These are phyloP conservation scores for Xylogone sp. DNA, from an alignment of 2,329 filamentous ascomycete genomes.

Conservation along the genomic window DNA sequence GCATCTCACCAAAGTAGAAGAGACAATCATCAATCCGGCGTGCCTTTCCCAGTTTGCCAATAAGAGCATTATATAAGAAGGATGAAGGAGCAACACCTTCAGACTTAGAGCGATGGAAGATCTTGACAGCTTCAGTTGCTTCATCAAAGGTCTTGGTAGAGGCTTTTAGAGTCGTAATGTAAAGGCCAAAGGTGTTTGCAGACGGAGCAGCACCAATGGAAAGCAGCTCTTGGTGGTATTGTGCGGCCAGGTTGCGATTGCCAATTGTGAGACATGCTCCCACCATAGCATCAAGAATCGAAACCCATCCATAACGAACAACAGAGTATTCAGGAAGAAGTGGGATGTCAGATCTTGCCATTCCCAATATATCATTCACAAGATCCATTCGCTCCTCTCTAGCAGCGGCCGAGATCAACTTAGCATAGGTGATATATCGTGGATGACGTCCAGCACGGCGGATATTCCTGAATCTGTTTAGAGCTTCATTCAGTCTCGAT, in stretches of 20 bases:
- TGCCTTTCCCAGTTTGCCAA: conserved; percentile 96
- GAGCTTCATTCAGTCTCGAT: conserved; percentile 72
- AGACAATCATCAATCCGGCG: conserved; percentile 97
- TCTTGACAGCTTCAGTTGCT: conserved; percentile 92
- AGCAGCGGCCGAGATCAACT: conserved; percentile 86
- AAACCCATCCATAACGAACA: conserved; percentile 93
- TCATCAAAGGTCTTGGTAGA: conserved; percentile 97
- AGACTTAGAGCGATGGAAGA: conserved; percentile 88
- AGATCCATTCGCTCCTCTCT: conserved; percentile 78
- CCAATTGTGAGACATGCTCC: conserved; percentile 83
- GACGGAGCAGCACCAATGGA: conserved; percentile 89
- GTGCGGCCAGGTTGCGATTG: conserved; percentile 74
- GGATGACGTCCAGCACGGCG: conserved; percentile 87
- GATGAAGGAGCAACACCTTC: conserved; percentile 95
- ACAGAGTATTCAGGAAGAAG: conserved; percentile 78
- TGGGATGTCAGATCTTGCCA: conserved; percentile 87
- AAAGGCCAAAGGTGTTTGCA: conserved; percentile 95
- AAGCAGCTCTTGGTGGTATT: conserved; percentile 87
- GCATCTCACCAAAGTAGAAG: conserved; percentile 98
- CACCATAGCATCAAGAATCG: conserved; percentile 94
- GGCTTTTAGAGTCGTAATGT: conserved; percentile 98
- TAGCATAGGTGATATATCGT: conserved; percentile 94
- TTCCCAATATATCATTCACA: conserved; percentile 81
- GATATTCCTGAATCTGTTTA: conserved; percentile 86
- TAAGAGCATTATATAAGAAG: conserved; percentile 96